These are phyloP conservation scores for Protomyces lactucae-debilis DNA, from an alignment of 1,139 yeast genomes.

Conservation along the genomic window DNA sequence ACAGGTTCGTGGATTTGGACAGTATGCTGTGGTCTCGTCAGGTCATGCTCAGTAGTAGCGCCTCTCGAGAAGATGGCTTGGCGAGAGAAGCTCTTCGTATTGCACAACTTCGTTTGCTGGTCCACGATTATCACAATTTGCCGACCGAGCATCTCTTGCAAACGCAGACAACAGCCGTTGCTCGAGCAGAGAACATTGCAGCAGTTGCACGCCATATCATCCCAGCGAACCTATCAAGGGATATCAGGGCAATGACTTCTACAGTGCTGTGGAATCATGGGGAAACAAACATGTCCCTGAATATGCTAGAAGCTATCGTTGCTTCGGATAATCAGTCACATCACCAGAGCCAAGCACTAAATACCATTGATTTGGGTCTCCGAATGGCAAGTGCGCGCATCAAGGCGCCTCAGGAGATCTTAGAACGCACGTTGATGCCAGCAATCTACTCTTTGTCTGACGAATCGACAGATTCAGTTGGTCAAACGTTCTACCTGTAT, in stretches of 20 bases:
- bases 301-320: not conserved
- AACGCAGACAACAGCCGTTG: slow-evolving; percentile 10
- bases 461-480: slow-evolving; percentile 36
- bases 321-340: not conserved
- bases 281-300: slow-evolving; percentile 6
- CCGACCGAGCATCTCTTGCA: not conserved
- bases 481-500: slow-evolving; percentile 53
- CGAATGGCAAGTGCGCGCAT: slow-evolving; percentile 72
- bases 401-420: slow-evolving; percentile 57
- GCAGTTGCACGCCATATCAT: not conserved
- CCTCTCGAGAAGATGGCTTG: not conserved
- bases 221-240: not conserved
- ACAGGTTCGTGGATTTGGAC: not conserved
- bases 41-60: slow-evolving; percentile 9
- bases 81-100: slow-evolving; percentile 32
- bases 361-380: slow-evolving; percentile 42
- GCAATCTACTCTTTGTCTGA: slow-evolving; percentile 37
- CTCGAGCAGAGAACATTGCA: slow-evolving; percentile 2
- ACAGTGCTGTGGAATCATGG: slow-evolving; percentile 23
- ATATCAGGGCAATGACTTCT: slow-evolving; percentile 6
- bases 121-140: not conserved
- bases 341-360: not conserved
- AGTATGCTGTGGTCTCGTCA: slow-evolving; percentile 16
- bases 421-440: slow-evolving; percentile 53
- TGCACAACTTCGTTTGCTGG: slow-evolving; percentile 32